Conservation (phyloP, 768 basidiomycete genomes). For the Panus rudis region DNA sequence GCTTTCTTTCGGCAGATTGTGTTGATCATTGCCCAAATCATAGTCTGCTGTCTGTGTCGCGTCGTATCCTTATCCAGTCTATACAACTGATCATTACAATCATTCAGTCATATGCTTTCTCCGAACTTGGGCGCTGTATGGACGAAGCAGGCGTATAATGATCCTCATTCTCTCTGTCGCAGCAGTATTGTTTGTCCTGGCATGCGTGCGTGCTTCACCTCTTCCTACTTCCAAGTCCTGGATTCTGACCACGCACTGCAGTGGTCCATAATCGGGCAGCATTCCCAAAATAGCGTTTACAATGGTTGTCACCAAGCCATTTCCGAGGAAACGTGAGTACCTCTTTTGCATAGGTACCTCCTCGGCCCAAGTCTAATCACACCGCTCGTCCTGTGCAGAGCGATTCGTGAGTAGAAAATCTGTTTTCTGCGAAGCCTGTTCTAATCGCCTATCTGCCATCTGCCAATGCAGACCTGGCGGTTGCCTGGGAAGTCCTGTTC, state of each 20-base stretch:
- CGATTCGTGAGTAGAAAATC: slow-evolving; percentile 14
- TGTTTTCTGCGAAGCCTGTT: not conserved
- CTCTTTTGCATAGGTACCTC: not conserved
- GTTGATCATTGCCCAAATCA: slow-evolving; percentile 36
- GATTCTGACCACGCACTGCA: slow-evolving; percentile 11
- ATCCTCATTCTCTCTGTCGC: slow-evolving; percentile 28
- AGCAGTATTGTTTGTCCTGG: slow-evolving; percentile 22
- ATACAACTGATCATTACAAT: slow-evolving; percentile 18
- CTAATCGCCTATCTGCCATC: not conserved
- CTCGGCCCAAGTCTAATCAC: not conserved
- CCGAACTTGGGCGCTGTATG: slow-evolving; percentile 46
- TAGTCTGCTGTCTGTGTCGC: slow-evolving; percentile 36
- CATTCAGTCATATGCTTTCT: slow-evolving; percentile 35
- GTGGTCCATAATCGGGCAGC: slow-evolving; percentile 40
- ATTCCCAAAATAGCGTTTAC: slow-evolving; percentile 6
- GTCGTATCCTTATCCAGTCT: not conserved
- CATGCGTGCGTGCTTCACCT: slow-evolving; percentile 29
- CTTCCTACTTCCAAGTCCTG: not conserved
- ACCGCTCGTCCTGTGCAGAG: slow-evolving; percentile 9
- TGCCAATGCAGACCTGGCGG: slow-evolving; percentile 20
- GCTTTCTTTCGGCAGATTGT: slow-evolving; percentile 34
- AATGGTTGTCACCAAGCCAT: slow-evolving; percentile 17
- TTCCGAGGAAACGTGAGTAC: slow-evolving; percentile 18
- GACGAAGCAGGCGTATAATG: slow-evolving; percentile 32
- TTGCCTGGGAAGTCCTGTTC: slow-evolving; percentile 46